phyloP scores from a whole-genome alignment of 2,329 filamentous ascomycete genomes.

The Byssothecium circinans region DNA sequence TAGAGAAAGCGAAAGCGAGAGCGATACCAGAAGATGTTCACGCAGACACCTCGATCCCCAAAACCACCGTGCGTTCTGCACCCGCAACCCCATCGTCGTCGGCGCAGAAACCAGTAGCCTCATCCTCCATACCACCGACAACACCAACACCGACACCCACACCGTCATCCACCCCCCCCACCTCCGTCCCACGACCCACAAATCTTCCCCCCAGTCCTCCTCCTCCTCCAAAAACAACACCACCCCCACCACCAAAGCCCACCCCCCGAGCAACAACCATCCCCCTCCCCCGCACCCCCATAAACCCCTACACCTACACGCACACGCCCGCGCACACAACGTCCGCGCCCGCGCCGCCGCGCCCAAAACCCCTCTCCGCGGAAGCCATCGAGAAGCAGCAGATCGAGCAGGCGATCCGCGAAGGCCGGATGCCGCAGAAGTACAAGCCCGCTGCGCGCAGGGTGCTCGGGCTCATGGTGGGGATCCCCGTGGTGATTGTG shows the following conservation, averaged over 20 bases:
- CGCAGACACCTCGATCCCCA: neutral
- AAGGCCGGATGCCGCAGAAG: constrained; percentile 28
- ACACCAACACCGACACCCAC: neutral
- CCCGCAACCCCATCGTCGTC: neutral
- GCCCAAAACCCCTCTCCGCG: constrained; percentile 4
- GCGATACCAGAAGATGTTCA: too few relatives aligned
- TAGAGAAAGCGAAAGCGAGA: too few relatives aligned
- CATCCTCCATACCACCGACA: neutral
- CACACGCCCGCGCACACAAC: constrained; percentile 5
- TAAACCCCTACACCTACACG: constrained; percentile 8
- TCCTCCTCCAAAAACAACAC: neutral
- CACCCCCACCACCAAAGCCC: constrained; percentile 6
- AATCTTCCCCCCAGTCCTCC: too few relatives aligned
- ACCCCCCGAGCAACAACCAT: constrained; percentile 22
- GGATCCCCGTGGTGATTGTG: constrained; percentile 38
- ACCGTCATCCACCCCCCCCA: neutral
- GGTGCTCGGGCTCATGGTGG: constrained; percentile 39
- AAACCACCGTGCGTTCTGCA: neutral
- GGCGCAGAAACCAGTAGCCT: too few relatives aligned
- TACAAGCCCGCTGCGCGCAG: constrained; percentile 37
- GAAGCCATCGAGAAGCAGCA: neutral
- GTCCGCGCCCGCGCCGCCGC: constrained; percentile 5
- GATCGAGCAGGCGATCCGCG: constrained; percentile 15
- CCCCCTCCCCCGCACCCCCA: constrained; percentile 24
- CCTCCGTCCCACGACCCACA: neutral